A percentile compares a stretch with the other conserved stretches of the same genome.
Evolutionary conservation across 768 basidiomycete species (phyloP).

Genomic region (Lentinula lateritia): DNA sequence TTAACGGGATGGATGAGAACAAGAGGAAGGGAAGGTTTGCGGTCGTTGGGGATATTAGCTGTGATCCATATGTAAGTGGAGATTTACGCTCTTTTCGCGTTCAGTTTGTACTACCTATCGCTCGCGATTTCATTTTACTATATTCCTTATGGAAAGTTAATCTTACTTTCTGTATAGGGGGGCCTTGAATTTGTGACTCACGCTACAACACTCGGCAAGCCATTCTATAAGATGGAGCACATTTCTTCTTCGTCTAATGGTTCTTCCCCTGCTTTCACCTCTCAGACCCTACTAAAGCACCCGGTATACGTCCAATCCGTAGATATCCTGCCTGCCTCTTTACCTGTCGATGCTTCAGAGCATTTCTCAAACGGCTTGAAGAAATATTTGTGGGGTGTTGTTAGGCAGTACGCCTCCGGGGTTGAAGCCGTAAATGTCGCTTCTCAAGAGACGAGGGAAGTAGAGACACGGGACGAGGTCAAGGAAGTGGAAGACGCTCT

Average conservation of each 20-base stretch:
- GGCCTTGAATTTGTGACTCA: slow-evolving; percentile 78
- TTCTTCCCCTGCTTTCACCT: slow-evolving; percentile 26
- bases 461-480: background rate
- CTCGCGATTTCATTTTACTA: no score
- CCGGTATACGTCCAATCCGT: slow-evolving; percentile 75
- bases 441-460: background rate
- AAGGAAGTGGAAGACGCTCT: slow-evolving; percentile 39
- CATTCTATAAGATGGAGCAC: slow-evolving; percentile 46
- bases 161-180: slow-evolving; percentile 40
- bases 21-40: slow-evolving; percentile 54
- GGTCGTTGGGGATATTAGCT: slow-evolving; percentile 83
- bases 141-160: background rate
- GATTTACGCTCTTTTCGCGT: background rate
- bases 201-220: slow-evolving; percentile 74
- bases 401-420: slow-evolving; percentile 31
- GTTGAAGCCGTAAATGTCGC: no score
- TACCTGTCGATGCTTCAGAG: slow-evolving; percentile 76
- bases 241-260: slow-evolving; percentile 20
- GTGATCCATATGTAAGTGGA: slow-evolving; percentile 63
- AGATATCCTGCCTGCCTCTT: slow-evolving; percentile 83
- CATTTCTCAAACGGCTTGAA: slow-evolving; percentile 66
- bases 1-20: slow-evolving; percentile 42
- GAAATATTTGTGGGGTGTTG: slow-evolving; percentile 62
- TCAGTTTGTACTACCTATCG: no score
- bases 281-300: background rate